These are phyloP conservation scores for Austroboletus rostrupii DNA, from an alignment of 1,284 basidiomycete genomes.

Conservation along the genomic window DNA sequence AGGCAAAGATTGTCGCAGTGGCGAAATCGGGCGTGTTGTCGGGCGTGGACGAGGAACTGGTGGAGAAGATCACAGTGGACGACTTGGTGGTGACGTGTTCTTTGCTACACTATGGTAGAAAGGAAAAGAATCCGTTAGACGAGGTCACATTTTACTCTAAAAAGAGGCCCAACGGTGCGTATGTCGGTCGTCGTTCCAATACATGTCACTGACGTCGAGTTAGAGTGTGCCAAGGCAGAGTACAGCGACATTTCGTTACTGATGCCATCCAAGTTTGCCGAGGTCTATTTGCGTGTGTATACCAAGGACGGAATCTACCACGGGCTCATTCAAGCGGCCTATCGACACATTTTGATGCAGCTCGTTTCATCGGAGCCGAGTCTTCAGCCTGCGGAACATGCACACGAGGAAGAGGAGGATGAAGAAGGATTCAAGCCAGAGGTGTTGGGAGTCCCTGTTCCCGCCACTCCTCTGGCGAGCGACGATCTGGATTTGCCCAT, in stretches of 20 bases:
- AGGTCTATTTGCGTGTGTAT: slow-evolving; percentile 61
- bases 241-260: slow-evolving; percentile 59
- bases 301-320: slow-evolving; percentile 54
- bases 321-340: slow-evolving; percentile 64
- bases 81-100: slow-evolving; percentile 64
- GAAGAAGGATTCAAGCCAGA: slow-evolving; percentile 15
- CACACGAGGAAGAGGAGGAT: background rate
- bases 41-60: slow-evolving; percentile 29
- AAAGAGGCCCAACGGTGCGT: slow-evolving; percentile 49
- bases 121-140: slow-evolving; percentile 63
- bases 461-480: too few species aligned
- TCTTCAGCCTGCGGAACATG: background rate
- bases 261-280: slow-evolving; percentile 59
- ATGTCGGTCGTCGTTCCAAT: background rate
- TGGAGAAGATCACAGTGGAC: slow-evolving; percentile 36
- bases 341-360: slow-evolving; percentile 46
- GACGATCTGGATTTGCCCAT: slow-evolving; percentile 13
- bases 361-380: slow-evolving; percentile 21
- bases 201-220: background rate
- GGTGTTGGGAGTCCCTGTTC: background rate
- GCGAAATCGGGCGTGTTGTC: slow-evolving; percentile 16
- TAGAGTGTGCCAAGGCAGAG: slow-evolving; percentile 44
- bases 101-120: slow-evolving; percentile 71
- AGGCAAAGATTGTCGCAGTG: slow-evolving; percentile 46
- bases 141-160: slow-evolving; percentile 73